A percentile compares a stretch with the other conserved stretches of the same genome.
phyloP scores from a whole-genome alignment of 257 asterid genomes.

The Plantago ovata region DNA sequence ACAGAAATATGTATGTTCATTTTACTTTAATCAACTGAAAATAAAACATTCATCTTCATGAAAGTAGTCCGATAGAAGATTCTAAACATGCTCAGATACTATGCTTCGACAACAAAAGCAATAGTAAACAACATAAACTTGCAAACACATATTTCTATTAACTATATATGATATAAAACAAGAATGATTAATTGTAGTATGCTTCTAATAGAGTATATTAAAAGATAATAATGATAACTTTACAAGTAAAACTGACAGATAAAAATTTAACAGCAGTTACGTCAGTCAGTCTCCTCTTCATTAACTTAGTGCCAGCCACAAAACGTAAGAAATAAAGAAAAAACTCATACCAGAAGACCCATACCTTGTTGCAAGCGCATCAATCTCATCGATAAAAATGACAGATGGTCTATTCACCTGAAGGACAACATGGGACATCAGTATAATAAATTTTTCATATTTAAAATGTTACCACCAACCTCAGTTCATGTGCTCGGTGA shows the following conservation, averaged over 20 bases:
- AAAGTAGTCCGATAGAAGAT: too few species aligned
- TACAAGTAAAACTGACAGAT: background rate
- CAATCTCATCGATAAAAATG: constrained; percentile 96
- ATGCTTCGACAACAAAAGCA: too few species aligned
- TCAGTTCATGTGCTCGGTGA: background rate
- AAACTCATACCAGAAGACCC: too few species aligned
- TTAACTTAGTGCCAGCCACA: constrained; percentile 15
- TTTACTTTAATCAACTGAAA: too few species aligned
- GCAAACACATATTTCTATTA: background rate
- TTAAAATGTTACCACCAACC: too few species aligned
- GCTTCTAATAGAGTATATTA: background rate
- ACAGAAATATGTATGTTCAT: too few species aligned
- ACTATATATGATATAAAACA: background rate
- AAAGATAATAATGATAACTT: background rate
- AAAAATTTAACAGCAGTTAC: background rate
- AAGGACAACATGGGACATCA: constrained; percentile 21
- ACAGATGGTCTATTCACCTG: constrained; percentile 97
- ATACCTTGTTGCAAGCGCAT: constrained; percentile 98
- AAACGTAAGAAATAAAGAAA: constrained; percentile 11
- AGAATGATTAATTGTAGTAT: background rate
- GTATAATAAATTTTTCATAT: constrained; percentile 9
- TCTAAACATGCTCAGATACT: too few species aligned
- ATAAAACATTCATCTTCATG: too few species aligned
- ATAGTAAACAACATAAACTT: background rate
- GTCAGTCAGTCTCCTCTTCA: constrained; percentile 3